Evolutionary conservation across 495 filamentous ascomycete species (phyloP), one percentile per base, ranked within the genome.

Genomic region (Clavariopsis aquatica): DNA sequence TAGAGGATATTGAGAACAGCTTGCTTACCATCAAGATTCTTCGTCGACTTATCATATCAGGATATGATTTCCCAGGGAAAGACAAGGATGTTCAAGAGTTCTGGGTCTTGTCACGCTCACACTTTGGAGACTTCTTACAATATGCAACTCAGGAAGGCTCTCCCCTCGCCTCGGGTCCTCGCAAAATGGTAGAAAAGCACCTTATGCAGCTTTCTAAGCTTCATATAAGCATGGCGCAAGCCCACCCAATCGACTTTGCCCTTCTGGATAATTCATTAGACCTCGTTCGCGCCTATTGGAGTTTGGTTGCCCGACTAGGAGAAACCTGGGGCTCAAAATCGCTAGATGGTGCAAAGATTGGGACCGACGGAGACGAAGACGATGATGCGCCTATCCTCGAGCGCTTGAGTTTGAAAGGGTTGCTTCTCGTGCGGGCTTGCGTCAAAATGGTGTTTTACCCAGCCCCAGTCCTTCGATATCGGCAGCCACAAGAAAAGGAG

Each of bases 181-280:
- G 76, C 24, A 74, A 78, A 24, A 65, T 87, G 28, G 76, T 95
- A n/a, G 89, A 90, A 65, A 92, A 92, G 69, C 93, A 97, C 64
- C 77, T 95, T 8, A 71, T 95, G 52, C 93, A 96, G 72, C 85
- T 96, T 49, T 86, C 93, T 12, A 98, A 98, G 76, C 79, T 98
- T 9, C 93, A 97, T 74, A 79, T 94, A 23, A 85, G 92, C 43
- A 93, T 97, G 88, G 84, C 87, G 4, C 80, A 80, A 52, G 73
- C 75, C 12, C 91, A 93, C 70, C 87, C 92, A 10, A 86, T 87
- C 5, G 87, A 89, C 27, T 98, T 96, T 76, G 87, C 87, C 0
- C 75, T 89, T 13, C 81, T 98, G 6, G 89, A 92, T 1, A 84
- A 89, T 63, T 90, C 90, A 29, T 77, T 93, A 4, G 77, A 82